These are phyloP conservation scores for Theobroma grandiflorum DNA, from an alignment of 441 rosid species.

Conservation along the genomic window DNA sequence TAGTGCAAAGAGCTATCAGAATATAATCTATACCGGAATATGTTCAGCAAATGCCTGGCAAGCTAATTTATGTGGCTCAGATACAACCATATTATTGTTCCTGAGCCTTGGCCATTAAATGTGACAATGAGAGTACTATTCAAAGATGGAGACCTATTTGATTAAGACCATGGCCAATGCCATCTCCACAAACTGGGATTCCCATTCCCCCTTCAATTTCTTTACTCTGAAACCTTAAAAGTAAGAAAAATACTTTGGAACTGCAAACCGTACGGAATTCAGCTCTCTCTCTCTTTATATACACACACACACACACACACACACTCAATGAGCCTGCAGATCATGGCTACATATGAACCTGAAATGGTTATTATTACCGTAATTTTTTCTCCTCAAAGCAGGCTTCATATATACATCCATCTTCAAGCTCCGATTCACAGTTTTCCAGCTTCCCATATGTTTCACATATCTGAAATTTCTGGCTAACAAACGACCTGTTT, in stretches of 20 bases:
- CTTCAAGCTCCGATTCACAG: neutral
- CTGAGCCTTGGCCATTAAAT: conserved; percentile 27
- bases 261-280: no score
- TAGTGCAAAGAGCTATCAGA: conserved; percentile 7
- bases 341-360: neutral
- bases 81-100: conserved; percentile 16
- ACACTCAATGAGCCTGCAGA: neutral
- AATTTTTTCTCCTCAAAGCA: neutral
- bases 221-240: no score
- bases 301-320: no score
- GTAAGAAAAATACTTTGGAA: no score
- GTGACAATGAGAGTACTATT: conserved; percentile 23
- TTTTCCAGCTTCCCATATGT: neutral
- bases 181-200: conserved; percentile 28
- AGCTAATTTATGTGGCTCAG: conserved; percentile 19
- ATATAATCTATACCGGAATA: conserved; percentile 8
- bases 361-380: neutral
- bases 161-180: conserved; percentile 30
- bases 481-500: neutral
- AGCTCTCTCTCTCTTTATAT: no score
- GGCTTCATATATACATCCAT: no score
- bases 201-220: neutral
- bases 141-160: conserved; percentile 24
- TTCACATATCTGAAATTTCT: neutral
- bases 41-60: no score